Percentiles rank a stretch among this genome's conserved stretches.
These are phyloP conservation scores for Citrus mangshanensis DNA, from an alignment of 345 rosid species.

Conservation along the genomic window DNA sequence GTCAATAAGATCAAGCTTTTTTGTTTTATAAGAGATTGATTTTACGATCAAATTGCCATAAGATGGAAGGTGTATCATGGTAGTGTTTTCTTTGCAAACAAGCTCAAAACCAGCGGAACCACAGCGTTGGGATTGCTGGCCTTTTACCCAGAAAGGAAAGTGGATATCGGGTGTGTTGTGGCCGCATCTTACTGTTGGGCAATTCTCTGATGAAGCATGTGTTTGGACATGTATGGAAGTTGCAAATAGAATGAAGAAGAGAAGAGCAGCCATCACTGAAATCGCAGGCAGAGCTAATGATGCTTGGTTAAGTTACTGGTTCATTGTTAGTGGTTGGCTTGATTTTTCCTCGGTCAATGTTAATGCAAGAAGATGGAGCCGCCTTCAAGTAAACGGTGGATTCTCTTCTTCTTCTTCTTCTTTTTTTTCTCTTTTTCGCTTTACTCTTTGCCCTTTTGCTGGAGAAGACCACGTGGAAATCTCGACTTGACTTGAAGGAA, in stretches of 20 bases:
- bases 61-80: slow-evolving; percentile 45
- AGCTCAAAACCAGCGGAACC: slow-evolving; percentile 41
- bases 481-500: background rate
- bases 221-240: slow-evolving; percentile 9
- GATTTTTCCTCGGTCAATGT: background rate
- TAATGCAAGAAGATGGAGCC: background rate
- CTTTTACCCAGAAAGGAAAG: slow-evolving; percentile 40
- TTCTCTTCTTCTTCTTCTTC: background rate
- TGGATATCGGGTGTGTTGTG: slow-evolving; percentile 32
- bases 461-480: background rate
- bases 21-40: slow-evolving; percentile 41
- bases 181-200: slow-evolving; percentile 28
- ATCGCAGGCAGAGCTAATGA: background rate
- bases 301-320: background rate
- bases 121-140: slow-evolving; percentile 21
- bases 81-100: slow-evolving; percentile 42
- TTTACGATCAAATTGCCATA: slow-evolving; percentile 46
- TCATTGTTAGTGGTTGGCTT: background rate
- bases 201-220: slow-evolving; percentile 17
- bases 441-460: slow-evolving; percentile 4
- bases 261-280: slow-evolving; percentile 16
- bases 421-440: background rate
- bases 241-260: slow-evolving; percentile 23
- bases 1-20: slow-evolving; percentile 42
- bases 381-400: background rate